Evolutionary conservation across 257 asterid genomes (phyloP).

Genomic region (Solanum sejunctum): DNA sequence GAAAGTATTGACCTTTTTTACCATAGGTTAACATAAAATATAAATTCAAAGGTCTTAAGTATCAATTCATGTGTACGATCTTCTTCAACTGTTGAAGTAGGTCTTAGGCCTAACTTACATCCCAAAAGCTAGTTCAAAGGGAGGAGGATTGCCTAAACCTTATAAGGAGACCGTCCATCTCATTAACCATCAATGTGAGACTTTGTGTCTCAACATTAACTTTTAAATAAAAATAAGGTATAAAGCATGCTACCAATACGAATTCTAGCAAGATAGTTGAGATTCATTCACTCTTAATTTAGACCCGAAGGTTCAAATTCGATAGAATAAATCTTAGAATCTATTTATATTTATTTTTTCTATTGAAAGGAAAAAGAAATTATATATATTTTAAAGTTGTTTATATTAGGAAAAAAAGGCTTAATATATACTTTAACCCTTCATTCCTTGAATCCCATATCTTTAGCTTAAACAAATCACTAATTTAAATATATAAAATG

Average conservation of each 20-base stretch:
- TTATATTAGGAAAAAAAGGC: not conserved
- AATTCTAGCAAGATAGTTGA: no score
- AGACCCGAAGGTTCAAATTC: no score
- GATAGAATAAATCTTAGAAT: not conserved
- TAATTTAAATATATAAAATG: not conserved
- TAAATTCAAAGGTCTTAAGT: not conserved
- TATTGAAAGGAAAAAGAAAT: not conserved
- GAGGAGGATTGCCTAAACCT: no score
- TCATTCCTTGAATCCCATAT: not conserved
- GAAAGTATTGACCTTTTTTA: not conserved
- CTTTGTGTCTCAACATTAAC: no score
- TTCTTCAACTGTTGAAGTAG: no score
- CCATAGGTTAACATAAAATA: not conserved
- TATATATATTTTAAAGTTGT: not conserved
- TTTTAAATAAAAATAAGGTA: no score
- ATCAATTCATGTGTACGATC: not conserved
- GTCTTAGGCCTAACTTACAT: no score
- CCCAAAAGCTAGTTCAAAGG: no score
- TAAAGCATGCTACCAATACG: no score
- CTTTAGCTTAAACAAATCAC: not conserved
- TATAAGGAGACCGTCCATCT: no score
- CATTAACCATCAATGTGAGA: no score
- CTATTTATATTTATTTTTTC: not conserved
- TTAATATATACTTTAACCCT: not conserved
- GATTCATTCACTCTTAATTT: no score